Percentiles rank a stretch among this genome's conserved stretches.
Evolutionary conservation across 345 rosid genomes (phyloP).

Genomic region (Brassica incana): DNA sequence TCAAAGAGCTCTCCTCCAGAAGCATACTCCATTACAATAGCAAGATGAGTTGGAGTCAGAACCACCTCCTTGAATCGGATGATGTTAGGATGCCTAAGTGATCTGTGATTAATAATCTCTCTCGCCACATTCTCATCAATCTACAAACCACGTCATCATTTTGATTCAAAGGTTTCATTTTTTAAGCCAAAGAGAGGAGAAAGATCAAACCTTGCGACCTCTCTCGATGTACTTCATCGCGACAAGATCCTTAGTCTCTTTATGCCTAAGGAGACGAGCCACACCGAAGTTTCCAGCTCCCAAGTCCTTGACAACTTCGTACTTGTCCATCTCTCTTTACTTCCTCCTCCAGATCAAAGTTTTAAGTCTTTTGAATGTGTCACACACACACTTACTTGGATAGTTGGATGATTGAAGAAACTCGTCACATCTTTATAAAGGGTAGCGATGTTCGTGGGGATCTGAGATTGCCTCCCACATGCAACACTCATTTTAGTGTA

Average conservation of each 20-base stretch:
- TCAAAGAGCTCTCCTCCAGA: slow-evolving; percentile 94
- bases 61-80: slow-evolving; percentile 91
- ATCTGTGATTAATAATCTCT: slow-evolving; percentile 94
- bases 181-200: neutral
- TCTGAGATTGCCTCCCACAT: slow-evolving; percentile 24
- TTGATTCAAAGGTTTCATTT: neutral
- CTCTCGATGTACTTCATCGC: slow-evolving; percentile 95
- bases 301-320: slow-evolving; percentile 80
- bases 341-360: neutral
- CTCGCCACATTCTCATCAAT: slow-evolving; percentile 94
- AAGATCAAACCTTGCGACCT: slow-evolving; percentile 72
- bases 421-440: slow-evolving; percentile 11
- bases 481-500: slow-evolving; percentile 6
- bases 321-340: slow-evolving; percentile 62
- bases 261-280: slow-evolving; percentile 83
- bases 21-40: slow-evolving; percentile 91
- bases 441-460: slow-evolving; percentile 26
- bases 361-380: neutral
- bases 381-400: slow-evolving; percentile 5
- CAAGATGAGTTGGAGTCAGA: slow-evolving; percentile 84
- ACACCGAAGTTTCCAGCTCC: slow-evolving; percentile 95
- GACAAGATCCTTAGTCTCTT: slow-evolving; percentile 77
- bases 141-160: slow-evolving; percentile 34
- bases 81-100: slow-evolving; percentile 87
- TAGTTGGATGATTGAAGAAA: neutral